A percentile compares a stretch with the other conserved stretches of the same genome.
Conservation (phyloP, 2,329 filamentous ascomycete genomes). For the Grosmannia huntii region DNA sequence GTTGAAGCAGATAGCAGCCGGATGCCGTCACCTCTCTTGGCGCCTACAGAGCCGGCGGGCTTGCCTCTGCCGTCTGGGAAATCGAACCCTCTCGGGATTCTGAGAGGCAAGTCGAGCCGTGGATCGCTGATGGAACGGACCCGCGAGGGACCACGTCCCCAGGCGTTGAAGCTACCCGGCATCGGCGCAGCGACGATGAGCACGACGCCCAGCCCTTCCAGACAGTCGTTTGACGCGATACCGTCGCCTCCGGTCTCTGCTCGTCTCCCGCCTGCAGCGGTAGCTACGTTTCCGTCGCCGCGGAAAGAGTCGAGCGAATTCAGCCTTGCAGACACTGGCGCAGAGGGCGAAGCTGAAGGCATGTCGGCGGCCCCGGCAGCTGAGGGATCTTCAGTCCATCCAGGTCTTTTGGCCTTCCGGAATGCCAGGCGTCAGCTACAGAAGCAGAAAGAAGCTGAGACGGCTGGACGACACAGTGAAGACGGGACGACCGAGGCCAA, state of each 20-base stretch:
- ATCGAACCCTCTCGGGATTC: constrained; percentile 47
- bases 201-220: constrained; percentile 26
- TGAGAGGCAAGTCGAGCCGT: constrained; percentile 54
- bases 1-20: constrained; percentile 47
- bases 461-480: constrained; percentile 25
- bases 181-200: constrained; percentile 31
- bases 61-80: constrained; percentile 22
- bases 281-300: neutral
- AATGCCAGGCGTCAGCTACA: constrained; percentile 46
- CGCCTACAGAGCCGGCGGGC: constrained; percentile 20
- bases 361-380: constrained; percentile 4
- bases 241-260: neutral
- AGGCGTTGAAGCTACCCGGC: constrained; percentile 49
- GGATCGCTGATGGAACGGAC: constrained; percentile 45
- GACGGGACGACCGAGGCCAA: neutral
- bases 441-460: constrained; percentile 40
- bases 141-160: constrained; percentile 30
- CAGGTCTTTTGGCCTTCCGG: constrained; percentile 42
- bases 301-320: neutral
- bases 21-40: constrained; percentile 27
- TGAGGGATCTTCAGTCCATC: constrained; percentile 28
- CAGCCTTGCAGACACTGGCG: neutral
- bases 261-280: neutral
- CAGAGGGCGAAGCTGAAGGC: neutral
- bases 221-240: constrained; percentile 22